Conservation (phyloP, 2,329 filamentous ascomycete species). For the Coccinonectria pachysandricola region DNA sequence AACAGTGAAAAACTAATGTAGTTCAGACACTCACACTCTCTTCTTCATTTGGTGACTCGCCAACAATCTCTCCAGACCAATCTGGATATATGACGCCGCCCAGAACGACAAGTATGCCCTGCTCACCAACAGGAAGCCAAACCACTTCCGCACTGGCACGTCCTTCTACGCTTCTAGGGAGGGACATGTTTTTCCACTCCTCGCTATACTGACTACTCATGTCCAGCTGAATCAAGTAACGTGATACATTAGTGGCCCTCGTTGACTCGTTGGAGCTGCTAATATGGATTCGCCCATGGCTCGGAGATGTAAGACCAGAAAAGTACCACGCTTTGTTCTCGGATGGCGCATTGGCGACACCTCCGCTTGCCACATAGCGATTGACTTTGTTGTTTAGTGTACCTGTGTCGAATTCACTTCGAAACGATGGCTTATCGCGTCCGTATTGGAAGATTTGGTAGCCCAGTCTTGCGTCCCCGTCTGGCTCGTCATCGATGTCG, state of each 20-base stretch:
- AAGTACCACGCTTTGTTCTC: conserved; percentile 67
- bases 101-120: conserved; percentile 68
- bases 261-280: conserved; percentile 22
- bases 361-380: conserved; percentile 55
- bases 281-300: conserved; percentile 38
- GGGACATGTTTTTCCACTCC: conserved; percentile 46
- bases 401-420: conserved; percentile 30
- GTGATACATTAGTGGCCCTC: conserved; percentile 36
- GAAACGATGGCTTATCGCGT: conserved; percentile 30
- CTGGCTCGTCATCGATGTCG: conserved; percentile 26
- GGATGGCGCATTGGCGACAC: conserved; percentile 52
- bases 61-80: conserved; percentile 31
- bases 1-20: too few species aligned
- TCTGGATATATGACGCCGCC: conserved; percentile 60
- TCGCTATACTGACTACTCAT: conserved; percentile 40
- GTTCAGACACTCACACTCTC: conserved; percentile 28
- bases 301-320: conserved; percentile 45
- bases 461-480: conserved; percentile 31
- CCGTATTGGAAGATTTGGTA: conserved; percentile 48
- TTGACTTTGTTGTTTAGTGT: conserved; percentile 38
- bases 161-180: conserved; percentile 38
- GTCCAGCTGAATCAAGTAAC: conserved; percentile 51
- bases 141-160: conserved; percentile 56
- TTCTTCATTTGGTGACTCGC: conserved; percentile 18
- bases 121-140: conserved; percentile 66